These are phyloP conservation scores for Hydrangea macrophylla DNA, from an alignment of 148 eudicot genomes.

Conservation along the genomic window DNA sequence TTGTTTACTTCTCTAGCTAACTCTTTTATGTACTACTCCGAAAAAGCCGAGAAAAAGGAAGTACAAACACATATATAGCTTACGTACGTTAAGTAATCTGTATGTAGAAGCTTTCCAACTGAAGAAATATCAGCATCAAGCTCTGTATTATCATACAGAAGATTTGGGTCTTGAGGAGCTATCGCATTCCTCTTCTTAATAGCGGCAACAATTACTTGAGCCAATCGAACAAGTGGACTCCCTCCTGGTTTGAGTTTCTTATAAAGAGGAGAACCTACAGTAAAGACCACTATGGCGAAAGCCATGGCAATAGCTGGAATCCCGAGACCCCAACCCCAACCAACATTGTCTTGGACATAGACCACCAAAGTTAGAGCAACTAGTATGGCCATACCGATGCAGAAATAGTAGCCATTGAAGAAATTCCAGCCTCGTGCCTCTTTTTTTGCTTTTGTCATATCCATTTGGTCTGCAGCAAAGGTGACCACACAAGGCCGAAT, in stretches of 20 bases:
- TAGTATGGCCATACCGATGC: slow-evolving; percentile 49
- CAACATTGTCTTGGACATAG: slow-evolving; percentile 57
- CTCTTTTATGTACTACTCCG: no score
- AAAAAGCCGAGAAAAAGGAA: no score
- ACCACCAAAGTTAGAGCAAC: slow-evolving; percentile 52
- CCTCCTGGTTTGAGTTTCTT: slow-evolving; percentile 48
- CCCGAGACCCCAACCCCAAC: slow-evolving; percentile 69
- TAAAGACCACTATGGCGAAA: slow-evolving; percentile 36
- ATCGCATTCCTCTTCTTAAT: slow-evolving; percentile 41
- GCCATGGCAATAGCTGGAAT: slow-evolving; percentile 61
- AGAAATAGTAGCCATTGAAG: slow-evolving; percentile 55
- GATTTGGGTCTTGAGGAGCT: slow-evolving; percentile 22
- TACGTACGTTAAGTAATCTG: slow-evolving; percentile 54
- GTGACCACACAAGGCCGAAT: slow-evolving; percentile 51
- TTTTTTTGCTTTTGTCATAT: slow-evolving; percentile 36
- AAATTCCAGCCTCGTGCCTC: slow-evolving; percentile 45
- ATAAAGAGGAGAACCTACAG: slow-evolving; percentile 43
- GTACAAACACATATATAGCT: no score
- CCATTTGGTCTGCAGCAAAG: slow-evolving; percentile 63
- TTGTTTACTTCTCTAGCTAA: no score
- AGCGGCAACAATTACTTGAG: slow-evolving; percentile 52
- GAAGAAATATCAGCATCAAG: slow-evolving; percentile 44
- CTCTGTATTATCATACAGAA: slow-evolving; percentile 40
- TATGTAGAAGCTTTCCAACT: slow-evolving; percentile 51
- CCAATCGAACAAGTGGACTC: slow-evolving; percentile 49